Base-by-base conservation (phyloP, 805 yeast species). In the Barnettozyma siamensis region DNA sequence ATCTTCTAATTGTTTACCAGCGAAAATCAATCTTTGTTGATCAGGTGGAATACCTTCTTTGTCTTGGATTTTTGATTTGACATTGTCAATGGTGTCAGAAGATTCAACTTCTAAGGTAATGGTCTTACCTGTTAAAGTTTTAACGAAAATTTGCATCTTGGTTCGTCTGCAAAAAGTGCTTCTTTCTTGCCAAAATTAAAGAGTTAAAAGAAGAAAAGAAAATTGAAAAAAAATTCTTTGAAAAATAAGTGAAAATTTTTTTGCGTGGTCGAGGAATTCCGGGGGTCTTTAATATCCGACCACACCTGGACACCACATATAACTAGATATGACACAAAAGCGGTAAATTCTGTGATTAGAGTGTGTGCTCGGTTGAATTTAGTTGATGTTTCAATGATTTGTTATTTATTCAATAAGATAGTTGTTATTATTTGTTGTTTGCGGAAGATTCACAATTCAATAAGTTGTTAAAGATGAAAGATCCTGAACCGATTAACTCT, bases 51-150 rank as follows among this genome's bases (percentile, higher is more conserved):
- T 88, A 64, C 96, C 96, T 70, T 88, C 96, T 75, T 86, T 88
- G 76, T 88, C 96, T 77, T 87, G 95, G 65, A 89, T 88, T 79
- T 88, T 88, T 61, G 94, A 75, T 78, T 88, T 89, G 74, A 89
- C 96, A 62, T 87, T 88, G 79, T 88, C 96, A 65, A 91, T 88
- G 51, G 96, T 88, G 78, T 89, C 97, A 47, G 96, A 87, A 51
- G 97, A 88, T 76, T 89, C 96, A 57, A 88, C 97, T 76, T 89
- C 97, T 56, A 89, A 80, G 67, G 97, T 89, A 76, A 93, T 91
- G 67, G 98, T 83, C 88, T 91, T 91, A 78, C 98, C 98, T 63
- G 98, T 89, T 70, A 93, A 82, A 77, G 99, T 91, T 78, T 91
- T 93, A 75, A 93, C 98, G 77, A 93, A 93, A 78, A 91, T 89